Conservation (phyloP, 2,329 filamentous ascomycete species). For the Talaromyces sp. region DNA sequence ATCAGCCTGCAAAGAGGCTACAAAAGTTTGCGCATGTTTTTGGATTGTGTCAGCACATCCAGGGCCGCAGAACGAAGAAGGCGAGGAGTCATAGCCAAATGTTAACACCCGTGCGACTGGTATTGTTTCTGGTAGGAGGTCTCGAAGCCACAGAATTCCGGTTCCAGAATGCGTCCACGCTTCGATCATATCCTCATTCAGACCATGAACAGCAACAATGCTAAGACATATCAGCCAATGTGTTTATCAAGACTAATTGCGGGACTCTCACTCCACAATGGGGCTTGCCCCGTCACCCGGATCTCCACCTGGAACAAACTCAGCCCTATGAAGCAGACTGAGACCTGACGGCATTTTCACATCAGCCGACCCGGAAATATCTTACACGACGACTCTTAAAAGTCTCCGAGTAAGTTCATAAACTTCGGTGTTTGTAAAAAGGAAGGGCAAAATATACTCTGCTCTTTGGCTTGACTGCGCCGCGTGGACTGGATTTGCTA, state of each 20-base stretch:
- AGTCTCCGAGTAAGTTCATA: neutral
- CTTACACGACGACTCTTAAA: neutral
- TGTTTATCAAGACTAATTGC: neutral
- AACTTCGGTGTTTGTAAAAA: neutral
- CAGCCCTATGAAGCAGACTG: constrained; percentile 12
- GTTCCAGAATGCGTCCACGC: constrained; percentile 23
- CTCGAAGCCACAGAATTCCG: constrained; percentile 21
- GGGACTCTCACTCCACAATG: neutral
- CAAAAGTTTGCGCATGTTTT: constrained; percentile 29
- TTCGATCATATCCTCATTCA: constrained; percentile 20
- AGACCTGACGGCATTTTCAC: constrained; percentile 20
- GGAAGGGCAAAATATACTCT: neutral
- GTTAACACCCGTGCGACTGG: constrained; percentile 18
- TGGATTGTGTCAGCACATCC: constrained; percentile 21
- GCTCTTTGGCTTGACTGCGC: neutral
- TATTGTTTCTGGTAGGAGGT: constrained; percentile 19
- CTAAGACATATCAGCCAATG: constrained; percentile 6
- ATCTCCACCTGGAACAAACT: neutral
- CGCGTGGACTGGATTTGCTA: neutral
- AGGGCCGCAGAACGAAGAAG: constrained; percentile 3
- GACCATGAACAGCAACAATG: constrained; percentile 24
- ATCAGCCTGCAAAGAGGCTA: constrained; percentile 31
- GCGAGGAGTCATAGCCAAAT: constrained; percentile 20
- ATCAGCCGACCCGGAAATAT: neutral
- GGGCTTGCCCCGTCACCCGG: neutral